These are phyloP conservation scores for Paramecium biaurelia DNA, from an alignment of 73 alveolate species.

Conservation along the genomic window DNA sequence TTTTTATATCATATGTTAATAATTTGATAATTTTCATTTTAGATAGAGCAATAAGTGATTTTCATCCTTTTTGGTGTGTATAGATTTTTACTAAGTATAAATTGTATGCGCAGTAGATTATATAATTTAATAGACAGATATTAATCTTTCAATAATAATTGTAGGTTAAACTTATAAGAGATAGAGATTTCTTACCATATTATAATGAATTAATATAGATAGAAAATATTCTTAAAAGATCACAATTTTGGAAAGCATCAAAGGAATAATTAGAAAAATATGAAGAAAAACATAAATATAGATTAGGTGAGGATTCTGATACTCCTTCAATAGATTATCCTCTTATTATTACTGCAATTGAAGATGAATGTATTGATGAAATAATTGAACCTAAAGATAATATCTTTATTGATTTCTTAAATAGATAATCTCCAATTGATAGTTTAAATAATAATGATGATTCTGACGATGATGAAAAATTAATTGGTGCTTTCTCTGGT, in stretches of 20 bases:
- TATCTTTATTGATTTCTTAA: background rate
- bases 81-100: background rate
- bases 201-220: background rate
- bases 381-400: background rate
- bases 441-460: background rate
- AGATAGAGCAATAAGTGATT: constrained; percentile 51
- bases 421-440: background rate
- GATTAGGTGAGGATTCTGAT: background rate
- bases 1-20: background rate
- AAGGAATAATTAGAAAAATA: background rate
- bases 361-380: background rate
- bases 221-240: background rate
- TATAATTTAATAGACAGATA: background rate
- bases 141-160: background rate
- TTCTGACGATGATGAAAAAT: background rate
- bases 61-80: constrained; percentile 49
- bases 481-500: background rate
- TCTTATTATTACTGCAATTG: background rate
- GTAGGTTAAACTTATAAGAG: background rate
- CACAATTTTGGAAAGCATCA: background rate
- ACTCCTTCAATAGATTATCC: background rate
- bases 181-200: background rate
- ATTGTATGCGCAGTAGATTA: background rate
- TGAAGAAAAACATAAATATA: background rate
- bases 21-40: background rate